phyloP scores from a whole-genome alignment of 352 stramenopile species.

The Globisporangium parvum region DNA sequence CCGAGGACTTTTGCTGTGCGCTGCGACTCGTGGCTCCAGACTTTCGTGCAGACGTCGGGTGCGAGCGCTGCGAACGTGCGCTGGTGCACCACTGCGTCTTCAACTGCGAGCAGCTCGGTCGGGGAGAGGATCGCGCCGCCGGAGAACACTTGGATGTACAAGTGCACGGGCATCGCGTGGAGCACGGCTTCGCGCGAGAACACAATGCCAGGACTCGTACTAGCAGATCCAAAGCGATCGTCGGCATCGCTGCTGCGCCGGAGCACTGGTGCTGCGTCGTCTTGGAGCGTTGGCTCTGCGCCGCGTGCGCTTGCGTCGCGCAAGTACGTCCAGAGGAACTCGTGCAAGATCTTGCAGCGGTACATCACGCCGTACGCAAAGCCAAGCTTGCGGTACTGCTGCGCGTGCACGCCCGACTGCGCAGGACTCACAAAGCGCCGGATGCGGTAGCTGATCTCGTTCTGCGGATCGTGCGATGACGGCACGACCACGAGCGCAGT shows the following conservation, averaged over 20 bases:
- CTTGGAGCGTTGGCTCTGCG: neutral
- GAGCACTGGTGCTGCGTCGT: constrained; percentile 22
- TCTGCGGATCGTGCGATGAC: neutral
- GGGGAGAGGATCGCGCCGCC: constrained; percentile 52
- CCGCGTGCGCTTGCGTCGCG: constrained; percentile 21
- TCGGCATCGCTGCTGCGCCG: constrained; percentile 26
- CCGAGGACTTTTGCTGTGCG: constrained; percentile 69
- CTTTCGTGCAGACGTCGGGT: constrained; percentile 36
- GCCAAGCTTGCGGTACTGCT: constrained; percentile 69
- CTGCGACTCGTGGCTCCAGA: constrained; percentile 67
- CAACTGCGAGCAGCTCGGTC: constrained; percentile 41
- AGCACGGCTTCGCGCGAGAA: constrained; percentile 75
- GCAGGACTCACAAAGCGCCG: constrained; percentile 58
- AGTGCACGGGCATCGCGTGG: constrained; percentile 65
- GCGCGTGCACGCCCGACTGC: constrained; percentile 43
- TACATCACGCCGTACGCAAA: constrained; percentile 84
- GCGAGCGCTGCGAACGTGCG: constrained; percentile 41
- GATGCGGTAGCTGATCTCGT: constrained; percentile 66
- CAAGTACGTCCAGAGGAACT: constrained; percentile 64
- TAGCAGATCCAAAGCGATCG: neutral
- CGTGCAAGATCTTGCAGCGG: constrained; percentile 74
- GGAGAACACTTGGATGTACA: constrained; percentile 80
- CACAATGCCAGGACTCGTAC: constrained; percentile 29
- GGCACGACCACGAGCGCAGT: neutral
- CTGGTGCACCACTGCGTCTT: constrained; percentile 48